phyloP scores from a whole-genome alignment of 2,329 filamentous ascomycete species.

The Nemania sp. region DNA sequence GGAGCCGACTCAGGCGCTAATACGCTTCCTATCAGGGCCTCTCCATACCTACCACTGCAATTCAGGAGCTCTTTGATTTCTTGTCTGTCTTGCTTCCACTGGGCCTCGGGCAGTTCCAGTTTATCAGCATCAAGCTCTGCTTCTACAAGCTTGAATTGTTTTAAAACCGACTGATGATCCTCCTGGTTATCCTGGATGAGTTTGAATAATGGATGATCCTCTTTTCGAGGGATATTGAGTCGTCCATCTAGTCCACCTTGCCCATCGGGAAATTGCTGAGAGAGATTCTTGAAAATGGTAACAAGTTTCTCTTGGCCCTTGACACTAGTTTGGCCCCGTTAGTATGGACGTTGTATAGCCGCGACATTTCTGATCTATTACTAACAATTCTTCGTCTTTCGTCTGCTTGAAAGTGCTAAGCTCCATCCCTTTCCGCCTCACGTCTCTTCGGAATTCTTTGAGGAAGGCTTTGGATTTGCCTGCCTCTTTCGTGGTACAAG shows the following conservation, averaged over 20 bases:
- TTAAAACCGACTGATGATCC: slow-evolving; percentile 46
- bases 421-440: slow-evolving; percentile 41
- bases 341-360: slow-evolving; percentile 2
- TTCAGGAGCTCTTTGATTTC: slow-evolving; percentile 50
- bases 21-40: slow-evolving; percentile 46
- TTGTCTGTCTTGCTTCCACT: slow-evolving; percentile 53
- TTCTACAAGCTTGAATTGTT: slow-evolving; percentile 48
- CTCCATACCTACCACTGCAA: slow-evolving; percentile 51
- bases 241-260: slow-evolving; percentile 9
- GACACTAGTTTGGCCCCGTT: slow-evolving; percentile 33
- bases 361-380: not conserved
- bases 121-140: slow-evolving; percentile 43
- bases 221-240: slow-evolving; percentile 35
- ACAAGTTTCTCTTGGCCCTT: slow-evolving; percentile 30
- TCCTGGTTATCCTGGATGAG: slow-evolving; percentile 42
- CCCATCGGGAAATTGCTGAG: not conserved
- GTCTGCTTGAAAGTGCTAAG: slow-evolving; percentile 41
- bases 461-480: slow-evolving; percentile 49
- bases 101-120: slow-evolving; percentile 44
- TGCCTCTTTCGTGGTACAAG: slow-evolving; percentile 46
- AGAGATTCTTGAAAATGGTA: slow-evolving; percentile 39
- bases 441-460: slow-evolving; percentile 44
- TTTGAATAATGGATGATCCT: slow-evolving; percentile 45
- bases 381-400: slow-evolving; percentile 50
- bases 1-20: slow-evolving; percentile 41